Base-by-base conservation (phyloP, 2,329 filamentous ascomycete species). In the Bipolaris zeicola region DNA sequence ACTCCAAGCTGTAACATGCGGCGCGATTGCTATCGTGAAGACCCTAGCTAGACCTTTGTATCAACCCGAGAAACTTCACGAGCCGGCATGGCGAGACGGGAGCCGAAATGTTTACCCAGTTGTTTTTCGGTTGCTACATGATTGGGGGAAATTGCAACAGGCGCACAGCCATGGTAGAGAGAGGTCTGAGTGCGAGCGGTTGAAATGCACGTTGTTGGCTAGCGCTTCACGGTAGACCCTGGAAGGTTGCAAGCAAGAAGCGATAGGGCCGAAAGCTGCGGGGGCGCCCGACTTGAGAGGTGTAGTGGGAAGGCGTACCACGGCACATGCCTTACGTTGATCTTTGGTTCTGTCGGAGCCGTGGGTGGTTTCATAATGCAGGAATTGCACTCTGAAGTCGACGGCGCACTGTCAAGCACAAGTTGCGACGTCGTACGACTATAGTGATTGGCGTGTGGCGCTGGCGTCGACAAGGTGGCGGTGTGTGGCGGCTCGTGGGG, bases 401-500 rank as follows among this genome's bases (percentile, higher is more conserved):
- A 31, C 28, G 28, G 28, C n/a, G 22, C 22, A 43, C 6, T 31
- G n/a, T 20, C n/a, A 16, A 34, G 10, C 18, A 18, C n/a, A 11
- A 18, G 16, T 28, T 20, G 42, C 26, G 26, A 20, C 16, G 42
- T 18, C 42, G 42, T 31, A 31, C 26, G 34, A 48, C 31, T 38
- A 13, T 31, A 1, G 28, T 11, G 37, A 22, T 26, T 20, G 20
- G 7, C 14, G 37, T 26, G 37, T 24, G 51, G 44, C 51, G 41
- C 18, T 28, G 24, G 28, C 28, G 28, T 31, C 10, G 28, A 13
- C 7, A 11, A 3, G 18, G 50, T 47, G 50, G 50, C 50, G 46
- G 38, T 38, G 33, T 28, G 52, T 46, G 36, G 52, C 41, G 50
- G 28, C 18, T 44, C 37, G 31, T 43, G 46, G 37, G 28, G 26